phyloP scores from a whole-genome alignment of 2,329 filamentous ascomycete genomes.

The Daldinia sp. region DNA sequence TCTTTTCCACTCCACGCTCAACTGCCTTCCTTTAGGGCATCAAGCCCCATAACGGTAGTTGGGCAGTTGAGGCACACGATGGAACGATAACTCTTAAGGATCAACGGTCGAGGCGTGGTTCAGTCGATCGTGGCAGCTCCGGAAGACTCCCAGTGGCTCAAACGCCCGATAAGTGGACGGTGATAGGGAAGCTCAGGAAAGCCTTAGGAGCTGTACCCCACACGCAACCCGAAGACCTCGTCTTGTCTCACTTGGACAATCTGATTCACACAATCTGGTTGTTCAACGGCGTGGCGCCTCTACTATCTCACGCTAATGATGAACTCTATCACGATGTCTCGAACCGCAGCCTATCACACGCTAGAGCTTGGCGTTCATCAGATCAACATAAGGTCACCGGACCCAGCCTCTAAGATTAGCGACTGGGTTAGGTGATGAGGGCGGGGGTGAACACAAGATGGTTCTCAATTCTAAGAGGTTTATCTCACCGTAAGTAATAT shows the following conservation, averaged over 20 bases:
- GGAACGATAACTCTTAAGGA: not conserved
- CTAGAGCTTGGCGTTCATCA: constrained; percentile 20
- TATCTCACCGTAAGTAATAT: constrained; percentile 6
- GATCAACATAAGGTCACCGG: constrained; percentile 33
- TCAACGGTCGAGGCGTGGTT: not conserved
- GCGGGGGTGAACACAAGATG: not conserved
- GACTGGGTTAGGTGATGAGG: constrained; percentile 7
- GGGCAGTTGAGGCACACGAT: constrained; percentile 17
- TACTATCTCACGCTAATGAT: constrained; percentile 40
- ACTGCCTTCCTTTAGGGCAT: constrained; percentile 7
- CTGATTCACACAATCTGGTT: constrained; percentile 1
- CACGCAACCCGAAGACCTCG: constrained; percentile 29
- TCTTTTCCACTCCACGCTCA: not conserved
- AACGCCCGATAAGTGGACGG: constrained; percentile 7
- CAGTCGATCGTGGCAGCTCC: constrained; percentile 27
- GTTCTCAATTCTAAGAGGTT: constrained; percentile 9
- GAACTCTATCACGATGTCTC: constrained; percentile 30
- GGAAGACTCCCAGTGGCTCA: constrained; percentile 18
- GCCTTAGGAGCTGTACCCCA: constrained; percentile 42
- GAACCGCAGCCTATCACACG: constrained; percentile 29
- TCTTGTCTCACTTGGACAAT: constrained; percentile 19
- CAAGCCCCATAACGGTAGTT: constrained; percentile 22
- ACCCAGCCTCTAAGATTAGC: constrained; percentile 25
- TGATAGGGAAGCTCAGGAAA: constrained; percentile 1
- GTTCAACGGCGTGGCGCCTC: constrained; percentile 39